Base-by-base conservation (phyloP, 805 yeast genomes). In the Tetrapisispora taiwanensis region DNA sequence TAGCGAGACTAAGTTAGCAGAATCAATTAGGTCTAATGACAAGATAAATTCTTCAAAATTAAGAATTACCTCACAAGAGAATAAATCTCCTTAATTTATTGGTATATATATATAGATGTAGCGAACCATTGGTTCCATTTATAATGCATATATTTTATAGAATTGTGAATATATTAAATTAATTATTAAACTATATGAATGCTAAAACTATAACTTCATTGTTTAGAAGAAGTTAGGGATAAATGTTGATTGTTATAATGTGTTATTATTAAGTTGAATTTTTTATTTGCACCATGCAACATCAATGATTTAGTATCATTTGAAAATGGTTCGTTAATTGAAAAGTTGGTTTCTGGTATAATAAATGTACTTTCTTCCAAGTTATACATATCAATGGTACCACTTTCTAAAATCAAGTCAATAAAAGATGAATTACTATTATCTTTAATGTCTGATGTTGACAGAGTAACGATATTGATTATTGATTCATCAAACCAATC, bases 1-100 rank as follows among this genome's bases (percentile, higher is more conserved):
- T 53, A 56, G 63, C 18, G 62, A 69, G 14, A 81, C 89, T 0
- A 67, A 69, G 49, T 63, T 82, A 42, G 79, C 82, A 1, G 64
- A 70, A 43, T 62, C 75, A 59, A 80, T 83, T 46, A 68, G 58
- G 45, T 55, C 66, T 0, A 70, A 70, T 50, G 70, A 68, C 45
- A 68, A 65, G 36, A 43, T 59, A 9, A 62, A 59, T 42, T 59
- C 60, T 4, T 51, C 63, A 1, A 59, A 53, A 36, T 43, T 62
- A 38, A 51, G 63, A 36, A 53, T 55, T 2, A 45, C 53, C 8
- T 58, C 60, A 4, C 56, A 52, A 18, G 57, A 53, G 19, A 45
- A 41, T 1, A 22, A 22, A 8, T 14, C 17, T 18, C 4, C 20
- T 31, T 28, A 4, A 20, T 31, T 9, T 8, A 31, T 10, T 7